Evolutionary conservation across 1,284 basidiomycete species (phyloP), one percentile per base, ranked within the genome.

Genomic region (Caloboletus firmus): DNA sequence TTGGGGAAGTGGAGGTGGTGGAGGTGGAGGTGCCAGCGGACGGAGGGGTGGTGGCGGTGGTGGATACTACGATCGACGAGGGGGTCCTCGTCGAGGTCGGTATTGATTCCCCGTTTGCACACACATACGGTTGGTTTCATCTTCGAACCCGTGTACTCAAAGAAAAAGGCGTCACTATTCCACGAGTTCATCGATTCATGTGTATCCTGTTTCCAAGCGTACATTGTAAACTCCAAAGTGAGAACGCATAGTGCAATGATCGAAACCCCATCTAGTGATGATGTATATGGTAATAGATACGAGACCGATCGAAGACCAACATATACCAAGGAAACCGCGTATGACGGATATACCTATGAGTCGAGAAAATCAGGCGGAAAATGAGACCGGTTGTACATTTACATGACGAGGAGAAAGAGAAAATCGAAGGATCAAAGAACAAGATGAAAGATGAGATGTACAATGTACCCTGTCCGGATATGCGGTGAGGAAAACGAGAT

Each of bases 41-140:
- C 51, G 62, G 13, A 61, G 63, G 15, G 49, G 62, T n/a, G 62
- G 63, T 6, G 62, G 65, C 1, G 60, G 72, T 13, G 68, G 66
- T 12, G 69, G 68, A 22, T 52, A 69, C 45, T 18, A 62, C 11
- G 59, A 67, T 24, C 64, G 67, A 54, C 63, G 65, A 32, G 65
- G 68, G 0, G 68, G 68, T 20, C 17, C 58, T 42, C 65, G 65
- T 22, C 58, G 65, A 40, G 68, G 65, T 26, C 62, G 65, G 12
- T 41, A 67, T 46, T 67, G 56, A 66, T 43, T n/a, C n/a, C n/a
- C n/a, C n/a, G n/a, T n/a, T n/a, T n/a, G n/a, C n/a, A n/a, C n/a
- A n/a, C n/a, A n/a, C n/a, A n/a, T n/a, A n/a, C n/a, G n/a, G n/a
- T n/a, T n/a, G n/a, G n/a, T n/a, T n/a, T n/a, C n/a, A n/a, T n/a